phyloP scores from a whole-genome alignment of 2,329 filamentous ascomycete genomes.

The Penicillium thymicola region DNA sequence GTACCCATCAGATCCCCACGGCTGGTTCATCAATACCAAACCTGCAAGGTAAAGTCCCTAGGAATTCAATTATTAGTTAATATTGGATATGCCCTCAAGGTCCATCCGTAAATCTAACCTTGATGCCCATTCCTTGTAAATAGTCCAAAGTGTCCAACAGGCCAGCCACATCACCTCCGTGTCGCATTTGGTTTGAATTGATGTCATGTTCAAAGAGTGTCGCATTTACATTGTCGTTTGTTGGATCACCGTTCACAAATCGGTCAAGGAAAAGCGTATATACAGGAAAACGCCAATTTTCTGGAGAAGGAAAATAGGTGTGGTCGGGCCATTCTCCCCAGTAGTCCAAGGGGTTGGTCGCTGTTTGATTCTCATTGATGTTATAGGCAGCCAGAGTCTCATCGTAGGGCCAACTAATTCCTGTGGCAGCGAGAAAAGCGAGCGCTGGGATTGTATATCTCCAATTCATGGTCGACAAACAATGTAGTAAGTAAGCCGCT shows the following conservation, averaged over 20 bases:
- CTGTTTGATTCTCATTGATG: constrained; percentile 58
- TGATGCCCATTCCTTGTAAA: constrained; percentile 62
- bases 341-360: constrained; percentile 58
- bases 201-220: constrained; percentile 61
- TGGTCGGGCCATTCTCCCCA: constrained; percentile 55
- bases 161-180: constrained; percentile 60
- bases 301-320: constrained; percentile 52
- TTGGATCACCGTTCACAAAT: constrained; percentile 63
- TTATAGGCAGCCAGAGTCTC: constrained; percentile 54
- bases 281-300: constrained; percentile 64
- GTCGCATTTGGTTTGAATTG: constrained; percentile 60
- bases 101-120: constrained; percentile 38
- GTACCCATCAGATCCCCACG: constrained; percentile 63
- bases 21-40: constrained; percentile 62
- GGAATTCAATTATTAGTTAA: constrained; percentile 1
- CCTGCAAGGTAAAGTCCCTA: constrained; percentile 62
- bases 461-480: constrained; percentile 32
- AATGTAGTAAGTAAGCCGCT: constrained; percentile 5
- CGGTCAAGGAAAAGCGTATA: constrained; percentile 64
- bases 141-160: constrained; percentile 62
- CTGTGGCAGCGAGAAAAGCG: constrained; percentile 26
- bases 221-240: constrained; percentile 61
- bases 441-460: constrained; percentile 25
- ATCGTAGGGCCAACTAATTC: constrained; percentile 47
- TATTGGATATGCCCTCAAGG: no score